Evolutionary conservation across 257 asterid species (phyloP).

Genomic region (Petunia axillaris): DNA sequence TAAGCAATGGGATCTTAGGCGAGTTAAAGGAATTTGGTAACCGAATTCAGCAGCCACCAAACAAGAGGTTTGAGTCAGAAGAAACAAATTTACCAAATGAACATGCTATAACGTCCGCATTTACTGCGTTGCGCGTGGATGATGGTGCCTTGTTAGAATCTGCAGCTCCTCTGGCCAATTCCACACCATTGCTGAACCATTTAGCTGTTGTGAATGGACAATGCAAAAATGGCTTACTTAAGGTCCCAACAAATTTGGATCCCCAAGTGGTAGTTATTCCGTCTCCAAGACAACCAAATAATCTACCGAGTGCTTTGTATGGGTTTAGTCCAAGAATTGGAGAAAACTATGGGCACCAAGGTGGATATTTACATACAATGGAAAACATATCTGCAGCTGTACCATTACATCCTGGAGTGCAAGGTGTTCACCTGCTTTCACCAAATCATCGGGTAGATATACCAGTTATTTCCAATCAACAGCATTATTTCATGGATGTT

Average conservation of each 20-base stretch:
- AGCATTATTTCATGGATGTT: conserved; percentile 20
- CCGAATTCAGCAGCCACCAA: not conserved
- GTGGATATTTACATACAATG: conserved; percentile 27
- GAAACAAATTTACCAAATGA: conserved; percentile 21
- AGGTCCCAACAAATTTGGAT: conserved; percentile 11
- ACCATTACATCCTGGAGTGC: conserved; percentile 19
- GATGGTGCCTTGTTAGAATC: conserved; percentile 7
- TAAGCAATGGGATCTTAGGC: not conserved
- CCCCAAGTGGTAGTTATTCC: conserved; percentile 3
- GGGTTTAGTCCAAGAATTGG: conserved; percentile 20
- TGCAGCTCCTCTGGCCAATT: conserved; percentile 22
- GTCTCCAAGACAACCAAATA: conserved; percentile 16
- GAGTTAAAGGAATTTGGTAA: conserved; percentile 17
- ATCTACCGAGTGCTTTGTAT: not conserved
- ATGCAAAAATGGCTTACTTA: conserved; percentile 6
- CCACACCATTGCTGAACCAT: conserved; percentile 11
- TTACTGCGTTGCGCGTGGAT: conserved; percentile 19
- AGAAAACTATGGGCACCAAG: conserved; percentile 5
- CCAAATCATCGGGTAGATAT: conserved; percentile 17
- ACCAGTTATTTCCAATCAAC: conserved; percentile 20
- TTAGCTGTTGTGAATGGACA: conserved; percentile 21
- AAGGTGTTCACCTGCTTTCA: conserved; percentile 22
- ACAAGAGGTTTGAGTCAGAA: conserved; percentile 18
- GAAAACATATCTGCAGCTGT: conserved; percentile 19
- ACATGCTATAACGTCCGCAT: conserved; percentile 26